Base-by-base conservation (phyloP, 1,284 basidiomycete species). In the Gomphus bonarii region DNA sequence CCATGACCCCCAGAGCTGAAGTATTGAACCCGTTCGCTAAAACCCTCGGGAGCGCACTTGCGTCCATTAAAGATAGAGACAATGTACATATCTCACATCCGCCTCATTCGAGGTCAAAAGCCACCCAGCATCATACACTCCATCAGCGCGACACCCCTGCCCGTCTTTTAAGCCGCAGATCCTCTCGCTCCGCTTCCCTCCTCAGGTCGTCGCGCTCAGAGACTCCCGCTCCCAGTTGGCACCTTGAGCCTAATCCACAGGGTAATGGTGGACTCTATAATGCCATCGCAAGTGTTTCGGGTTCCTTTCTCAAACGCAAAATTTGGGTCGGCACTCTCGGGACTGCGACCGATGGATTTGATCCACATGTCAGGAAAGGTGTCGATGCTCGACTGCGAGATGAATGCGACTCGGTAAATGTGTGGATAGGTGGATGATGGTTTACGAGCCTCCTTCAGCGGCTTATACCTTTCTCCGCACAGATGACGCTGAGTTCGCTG, bases 301-400 rank as follows among this genome's bases (percentile, higher is more conserved):
- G 38, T 25, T 74, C 79, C 1, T 61, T 81, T 11, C 62, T 66
- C 0, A 75, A 73, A 59, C 68, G 68, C 50, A 84, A 82, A 63
- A 72, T 88, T 1, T 91, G 88, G 87, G 78, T 91, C n/a, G 88
- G 88, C n/a, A 85, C 85, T 0, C 72, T 90, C 28, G 87, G 85
- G 4, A 80, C 78, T 20, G 76, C 78, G 59, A 87, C 85, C 0
- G 85, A 89, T 62, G 67, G 65, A 0, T 81, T 87, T 63, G 70
- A 73, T 33, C 76, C 79, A n/a, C 73, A 73, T 3, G 70, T 86
- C 16, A 77, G 80, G 58, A 69, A 69, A 28, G 77, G 78, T 47
- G 78, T 93, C 58, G 82, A 89, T 62, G 65, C 70, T 47, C 72
- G 80, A 40, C 80, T 91, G 75, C 65, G 74, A 50, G 70, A 76